These are phyloP conservation scores for Neurospora crassa DNA, from an alignment of 2,329 filamentous ascomycete species.

Conservation along the genomic window DNA sequence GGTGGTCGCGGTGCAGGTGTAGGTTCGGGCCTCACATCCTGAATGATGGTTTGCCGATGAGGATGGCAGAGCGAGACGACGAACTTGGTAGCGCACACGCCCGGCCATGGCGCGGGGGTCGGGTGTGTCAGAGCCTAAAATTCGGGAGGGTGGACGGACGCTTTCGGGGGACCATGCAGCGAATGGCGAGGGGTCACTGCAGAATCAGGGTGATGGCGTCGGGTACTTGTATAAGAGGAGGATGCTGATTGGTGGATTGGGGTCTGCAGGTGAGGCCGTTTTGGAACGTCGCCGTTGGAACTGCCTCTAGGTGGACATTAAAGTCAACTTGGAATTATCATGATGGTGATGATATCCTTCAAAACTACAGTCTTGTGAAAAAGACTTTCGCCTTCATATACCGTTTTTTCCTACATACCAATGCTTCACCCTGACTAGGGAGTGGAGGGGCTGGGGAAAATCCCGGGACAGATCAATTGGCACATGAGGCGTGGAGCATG, in stretches of 20 bases:
- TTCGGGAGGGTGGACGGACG: neutral
- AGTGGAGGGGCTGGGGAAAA: neutral
- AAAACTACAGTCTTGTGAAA: neutral
- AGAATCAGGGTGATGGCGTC: neutral
- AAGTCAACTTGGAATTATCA: neutral
- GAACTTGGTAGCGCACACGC: neutral
- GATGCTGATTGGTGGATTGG: neutral
- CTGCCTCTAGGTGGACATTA: too few species aligned
- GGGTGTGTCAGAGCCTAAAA: neutral
- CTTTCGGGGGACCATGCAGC: neutral
- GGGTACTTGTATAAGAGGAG: neutral
- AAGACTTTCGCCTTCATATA: neutral
- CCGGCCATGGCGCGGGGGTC: neutral
- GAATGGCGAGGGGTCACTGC: neutral
- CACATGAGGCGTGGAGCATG: neutral
- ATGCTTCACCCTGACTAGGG: neutral
- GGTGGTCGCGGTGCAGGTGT: neutral
- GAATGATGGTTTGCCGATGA: neutral
- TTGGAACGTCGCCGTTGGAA: too few species aligned
- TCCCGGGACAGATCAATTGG: neutral
- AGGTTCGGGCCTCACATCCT: neutral
- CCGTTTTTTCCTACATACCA: neutral
- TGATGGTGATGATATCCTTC: neutral
- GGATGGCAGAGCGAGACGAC: neutral
- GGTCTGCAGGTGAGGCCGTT: neutral